phyloP scores from a whole-genome alignment of 2,329 filamentous ascomycete species.

The Didymella lethalis region DNA sequence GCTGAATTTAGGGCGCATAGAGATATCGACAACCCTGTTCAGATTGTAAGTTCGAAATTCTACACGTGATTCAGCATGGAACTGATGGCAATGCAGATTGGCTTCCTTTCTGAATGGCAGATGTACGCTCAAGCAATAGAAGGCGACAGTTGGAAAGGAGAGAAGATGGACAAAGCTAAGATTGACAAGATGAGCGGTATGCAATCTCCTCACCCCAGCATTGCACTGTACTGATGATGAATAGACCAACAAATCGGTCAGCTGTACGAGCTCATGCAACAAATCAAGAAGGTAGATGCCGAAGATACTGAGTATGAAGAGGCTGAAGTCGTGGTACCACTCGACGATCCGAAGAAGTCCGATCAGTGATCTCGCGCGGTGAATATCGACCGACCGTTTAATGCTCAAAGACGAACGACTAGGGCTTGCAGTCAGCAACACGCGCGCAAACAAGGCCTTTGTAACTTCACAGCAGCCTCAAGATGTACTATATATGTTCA shows the following conservation, averaged over 20 bases:
- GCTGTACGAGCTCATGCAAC: slow-evolving; percentile 91
- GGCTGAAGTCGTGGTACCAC: slow-evolving; percentile 27
- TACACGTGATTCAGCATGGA: not conserved
- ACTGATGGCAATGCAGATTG: slow-evolving; percentile 68
- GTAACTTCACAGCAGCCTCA: slow-evolving; percentile 21
- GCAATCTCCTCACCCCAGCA: slow-evolving; percentile 40
- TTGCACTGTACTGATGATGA: slow-evolving; percentile 8
- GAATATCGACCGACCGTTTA: slow-evolving; percentile 18
- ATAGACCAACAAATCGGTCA: slow-evolving; percentile 92
- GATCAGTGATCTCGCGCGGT: slow-evolving; percentile 34
- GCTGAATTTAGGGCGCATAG: slow-evolving; percentile 87
- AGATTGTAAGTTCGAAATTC: slow-evolving; percentile 70
- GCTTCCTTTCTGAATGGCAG: slow-evolving; percentile 97
- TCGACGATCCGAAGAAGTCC: slow-evolving; percentile 45
- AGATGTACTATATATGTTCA: slow-evolving; percentile 34
- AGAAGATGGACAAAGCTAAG: slow-evolving; percentile 82
- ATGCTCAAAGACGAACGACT: slow-evolving; percentile 23
- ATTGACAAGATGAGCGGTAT: slow-evolving; percentile 93
- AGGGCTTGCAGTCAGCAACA: slow-evolving; percentile 18
- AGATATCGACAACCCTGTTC: slow-evolving; percentile 85
- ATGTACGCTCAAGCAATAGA: slow-evolving; percentile 92
- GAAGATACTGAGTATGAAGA: slow-evolving; percentile 55
- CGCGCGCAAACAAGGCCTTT: slow-evolving; percentile 15
- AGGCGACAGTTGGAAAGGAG: slow-evolving; percentile 83
- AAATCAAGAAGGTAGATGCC: slow-evolving; percentile 67